Evolutionary conservation across 2,329 filamentous ascomycete genomes (phyloP), one percentile per base, ranked within the genome.

Genomic region (Phyllosticta citribraziliensis): DNA sequence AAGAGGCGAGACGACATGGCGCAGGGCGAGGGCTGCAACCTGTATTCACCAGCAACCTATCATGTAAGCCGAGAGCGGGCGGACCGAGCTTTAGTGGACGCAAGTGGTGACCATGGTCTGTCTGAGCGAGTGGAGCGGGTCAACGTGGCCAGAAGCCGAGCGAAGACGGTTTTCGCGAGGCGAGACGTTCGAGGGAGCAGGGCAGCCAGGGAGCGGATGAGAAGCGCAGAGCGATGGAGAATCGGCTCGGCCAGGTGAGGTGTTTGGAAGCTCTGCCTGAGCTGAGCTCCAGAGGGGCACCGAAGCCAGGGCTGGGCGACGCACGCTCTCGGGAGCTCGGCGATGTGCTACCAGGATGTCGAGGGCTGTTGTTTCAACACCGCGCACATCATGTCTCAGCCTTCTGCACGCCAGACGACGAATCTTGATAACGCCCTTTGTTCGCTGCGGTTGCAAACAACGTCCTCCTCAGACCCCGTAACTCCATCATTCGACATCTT

Each of bases 1-100:
- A 81, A 76, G 20, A 78, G 70, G 33, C 24, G 60, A 66, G 59
- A 50, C 19, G 59, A 30, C 59, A 61, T 60, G 40, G 19, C 40
- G 17, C 35, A 40, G 35, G 9, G 35, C 35, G 35, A 40, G 11
- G 35, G 9, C 35, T 40, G 35, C 35, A 40, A 40, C 35, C 35
- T 40, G 12, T 12, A 14, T 40, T 40, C 35, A 40, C 35, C 35
- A 40, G 12, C 4, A 40, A 40, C 35, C 14, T 47, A n/a, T 47
- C 40, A n/a, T 47, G 40, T 47, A 47, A 40, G 40, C 40, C 14
- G 40, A n/a, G 40, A 47, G 40, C 40, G 40, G 40, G 40, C 40
- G 40, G 40, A 47, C 40, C 40, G 40, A 47, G 40, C 40, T 47
- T 47, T n/a, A 47, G 40, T 47, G 14, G 17, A 47, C 14, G 40